Evolutionary conservation across 495 filamentous ascomycete species (phyloP).

Genomic region (Tuber melanosporum): DNA sequence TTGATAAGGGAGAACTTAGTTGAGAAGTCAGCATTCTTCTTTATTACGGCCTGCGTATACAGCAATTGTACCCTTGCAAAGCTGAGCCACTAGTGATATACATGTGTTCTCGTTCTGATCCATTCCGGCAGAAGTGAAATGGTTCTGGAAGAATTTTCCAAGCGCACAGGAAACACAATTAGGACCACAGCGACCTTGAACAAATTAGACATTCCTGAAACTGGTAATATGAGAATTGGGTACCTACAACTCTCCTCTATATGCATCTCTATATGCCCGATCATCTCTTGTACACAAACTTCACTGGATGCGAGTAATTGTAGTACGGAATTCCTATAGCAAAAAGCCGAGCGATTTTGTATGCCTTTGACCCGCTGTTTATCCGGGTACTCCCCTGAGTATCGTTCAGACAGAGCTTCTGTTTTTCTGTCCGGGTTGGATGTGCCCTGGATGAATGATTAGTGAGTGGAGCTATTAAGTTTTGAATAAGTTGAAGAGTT

Average conservation of each 20-base stretch:
- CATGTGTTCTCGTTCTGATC: conserved; percentile 11
- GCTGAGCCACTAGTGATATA: neutral
- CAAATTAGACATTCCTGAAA: neutral
- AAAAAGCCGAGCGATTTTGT: conserved; percentile 8
- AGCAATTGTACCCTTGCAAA: conserved; percentile 4
- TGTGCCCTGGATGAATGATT: neutral
- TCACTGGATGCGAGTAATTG: conserved; percentile 23
- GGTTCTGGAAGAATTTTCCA: conserved; percentile 18
- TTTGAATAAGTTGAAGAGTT: neutral
- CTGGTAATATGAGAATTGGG: no score
- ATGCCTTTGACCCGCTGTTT: conserved; percentile 10
- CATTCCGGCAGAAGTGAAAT: neutral
- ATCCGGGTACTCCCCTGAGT: neutral
- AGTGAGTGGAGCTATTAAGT: neutral
- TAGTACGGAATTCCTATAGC: conserved; percentile 36
- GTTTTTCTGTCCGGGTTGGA: neutral
- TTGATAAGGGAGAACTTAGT: conserved; percentile 20
- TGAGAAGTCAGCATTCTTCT: conserved; percentile 5
- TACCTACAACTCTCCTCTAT: conserved; percentile 13
- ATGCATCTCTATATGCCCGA: conserved; percentile 20
- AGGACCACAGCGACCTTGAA: conserved; percentile 14
- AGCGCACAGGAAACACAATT: conserved; percentile 27
- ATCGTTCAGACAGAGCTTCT: neutral
- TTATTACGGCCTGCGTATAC: neutral
- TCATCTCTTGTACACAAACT: conserved; percentile 16